Percentiles rank a stretch among this genome's conserved stretches.
phyloP scores from a whole-genome alignment of 805 yeast genomes.

The Sugiyamaella floridensis region DNA sequence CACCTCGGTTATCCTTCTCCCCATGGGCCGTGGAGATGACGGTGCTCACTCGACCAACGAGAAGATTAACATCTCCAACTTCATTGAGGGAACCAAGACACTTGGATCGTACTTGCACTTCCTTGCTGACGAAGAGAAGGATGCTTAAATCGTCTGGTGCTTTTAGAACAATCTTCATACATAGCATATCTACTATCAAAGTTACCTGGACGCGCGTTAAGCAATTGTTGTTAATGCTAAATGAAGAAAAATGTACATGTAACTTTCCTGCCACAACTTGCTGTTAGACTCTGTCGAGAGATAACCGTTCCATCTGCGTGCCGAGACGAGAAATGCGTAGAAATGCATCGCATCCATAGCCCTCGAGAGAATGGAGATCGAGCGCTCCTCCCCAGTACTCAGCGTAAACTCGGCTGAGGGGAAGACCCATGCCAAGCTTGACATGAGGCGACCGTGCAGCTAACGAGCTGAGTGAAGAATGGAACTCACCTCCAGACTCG shows the following conservation, averaged over 20 bases:
- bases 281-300: slow-evolving; percentile 60
- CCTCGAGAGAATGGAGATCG: slow-evolving; percentile 75
- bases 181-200: too few species aligned
- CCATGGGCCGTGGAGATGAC: slow-evolving; percentile 98
- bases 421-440: slow-evolving; percentile 81
- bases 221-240: not conserved
- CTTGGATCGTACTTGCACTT: slow-evolving; percentile 90
- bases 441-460: slow-evolving; percentile 66
- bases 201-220: not conserved
- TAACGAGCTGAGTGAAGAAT: slow-evolving; percentile 54
- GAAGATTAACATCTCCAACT: slow-evolving; percentile 81
- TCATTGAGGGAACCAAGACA: slow-evolving; percentile 88
- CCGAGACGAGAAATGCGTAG: slow-evolving; percentile 76
- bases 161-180: too few species aligned
- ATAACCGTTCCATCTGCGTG: slow-evolving; percentile 51
- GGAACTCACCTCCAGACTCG: slow-evolving; percentile 19
- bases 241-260: not conserved
- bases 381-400: slow-evolving; percentile 96
- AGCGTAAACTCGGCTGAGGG: slow-evolving; percentile 87
- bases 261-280: too few species aligned
- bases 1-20: slow-evolving; percentile 80
- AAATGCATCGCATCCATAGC: slow-evolving; percentile 87
- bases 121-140: slow-evolving; percentile 44
- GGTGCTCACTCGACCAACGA: slow-evolving; percentile 99
- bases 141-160: slow-evolving; percentile 12